phyloP scores from a whole-genome alignment of 2,329 filamentous ascomycete genomes.

The Ilyonectria robusta region DNA sequence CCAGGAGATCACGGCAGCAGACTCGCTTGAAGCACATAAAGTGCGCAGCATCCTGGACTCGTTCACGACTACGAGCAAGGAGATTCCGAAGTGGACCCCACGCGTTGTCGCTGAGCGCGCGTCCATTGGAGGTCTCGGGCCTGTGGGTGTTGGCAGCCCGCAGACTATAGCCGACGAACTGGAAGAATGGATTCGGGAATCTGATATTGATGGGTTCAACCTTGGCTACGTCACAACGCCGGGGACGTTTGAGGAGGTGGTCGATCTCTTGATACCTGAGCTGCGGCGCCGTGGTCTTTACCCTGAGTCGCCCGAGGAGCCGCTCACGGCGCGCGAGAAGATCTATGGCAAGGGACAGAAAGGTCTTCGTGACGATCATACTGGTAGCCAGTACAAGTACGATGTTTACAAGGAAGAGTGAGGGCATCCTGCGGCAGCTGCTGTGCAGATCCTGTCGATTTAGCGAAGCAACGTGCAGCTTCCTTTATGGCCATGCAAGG shows the following conservation, averaged over 20 bases:
- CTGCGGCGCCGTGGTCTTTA: constrained; percentile 50
- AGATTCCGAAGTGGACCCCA: constrained; percentile 61
- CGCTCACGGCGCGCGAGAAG: constrained; percentile 70
- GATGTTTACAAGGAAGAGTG: constrained; percentile 70
- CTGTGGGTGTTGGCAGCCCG: constrained; percentile 55
- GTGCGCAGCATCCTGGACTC: constrained; percentile 64
- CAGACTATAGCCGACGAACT: constrained; percentile 61
- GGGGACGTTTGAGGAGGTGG: constrained; percentile 52
- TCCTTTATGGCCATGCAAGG: too few relatives aligned
- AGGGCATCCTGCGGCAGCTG: neutral
- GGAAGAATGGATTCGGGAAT: constrained; percentile 60
- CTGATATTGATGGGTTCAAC: constrained; percentile 59
- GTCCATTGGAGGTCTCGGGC: constrained; percentile 57
- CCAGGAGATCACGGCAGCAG: constrained; percentile 68
- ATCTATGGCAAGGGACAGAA: constrained; percentile 73
- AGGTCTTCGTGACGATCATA: constrained; percentile 70
- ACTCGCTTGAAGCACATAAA: constrained; percentile 67
- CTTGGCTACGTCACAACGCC: constrained; percentile 60
- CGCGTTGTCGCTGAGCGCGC: constrained; percentile 58
- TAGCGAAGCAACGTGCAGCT: too few relatives aligned
- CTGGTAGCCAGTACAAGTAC: constrained; percentile 73
- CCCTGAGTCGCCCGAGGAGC: constrained; percentile 48
- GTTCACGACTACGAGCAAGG: constrained; percentile 63
- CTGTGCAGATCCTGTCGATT: neutral
- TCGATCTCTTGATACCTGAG: constrained; percentile 51